Percentiles rank a stretch among this genome's conserved stretches.
These are phyloP conservation scores for Litsea cubeba DNA, from an alignment of 164 flowering plant genomes.

Conservation along the genomic window DNA sequence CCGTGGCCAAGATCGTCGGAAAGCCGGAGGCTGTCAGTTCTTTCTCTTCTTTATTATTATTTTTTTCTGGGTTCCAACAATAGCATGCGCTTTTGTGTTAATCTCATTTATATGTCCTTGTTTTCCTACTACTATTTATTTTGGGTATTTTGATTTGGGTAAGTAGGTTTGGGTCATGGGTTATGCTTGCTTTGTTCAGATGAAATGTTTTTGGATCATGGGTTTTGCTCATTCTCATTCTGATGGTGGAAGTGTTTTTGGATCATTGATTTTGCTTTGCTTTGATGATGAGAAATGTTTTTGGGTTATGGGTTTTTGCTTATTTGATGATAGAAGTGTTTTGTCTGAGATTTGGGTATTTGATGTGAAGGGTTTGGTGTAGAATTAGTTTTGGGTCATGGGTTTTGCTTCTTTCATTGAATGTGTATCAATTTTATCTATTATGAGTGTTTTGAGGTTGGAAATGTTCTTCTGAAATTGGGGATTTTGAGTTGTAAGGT, in stretches of 20 bases:
- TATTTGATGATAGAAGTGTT: too few relatives aligned
- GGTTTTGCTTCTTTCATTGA: too few relatives aligned
- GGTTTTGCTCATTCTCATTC: too few relatives aligned
- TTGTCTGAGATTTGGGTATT: too few relatives aligned
- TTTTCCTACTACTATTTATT: background rate
- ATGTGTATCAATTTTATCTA: too few relatives aligned
- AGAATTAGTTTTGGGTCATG: too few relatives aligned
- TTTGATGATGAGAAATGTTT: too few relatives aligned
- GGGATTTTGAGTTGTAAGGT: background rate
- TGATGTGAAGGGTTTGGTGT: too few relatives aligned
- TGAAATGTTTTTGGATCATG: too few relatives aligned
- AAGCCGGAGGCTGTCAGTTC: constrained; percentile 60
- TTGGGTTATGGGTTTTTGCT: too few relatives aligned
- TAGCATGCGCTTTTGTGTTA: background rate
- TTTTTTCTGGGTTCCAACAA: background rate
- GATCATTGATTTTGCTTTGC: too few relatives aligned
- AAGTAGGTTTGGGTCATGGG: background rate
- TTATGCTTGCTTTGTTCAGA: background rate
- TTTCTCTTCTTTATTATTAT: constrained; percentile 1
- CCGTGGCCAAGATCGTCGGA: constrained; percentile 65
- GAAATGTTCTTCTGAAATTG: background rate
- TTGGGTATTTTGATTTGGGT: background rate
- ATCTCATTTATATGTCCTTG: background rate
- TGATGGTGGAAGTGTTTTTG: too few relatives aligned
- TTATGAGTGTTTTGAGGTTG: background rate